Percentiles rank a stretch among this genome's conserved stretches.
phyloP scores from a whole-genome alignment of 2,329 filamentous ascomycete genomes.

The Stagonosporopsis vannaccii region DNA sequence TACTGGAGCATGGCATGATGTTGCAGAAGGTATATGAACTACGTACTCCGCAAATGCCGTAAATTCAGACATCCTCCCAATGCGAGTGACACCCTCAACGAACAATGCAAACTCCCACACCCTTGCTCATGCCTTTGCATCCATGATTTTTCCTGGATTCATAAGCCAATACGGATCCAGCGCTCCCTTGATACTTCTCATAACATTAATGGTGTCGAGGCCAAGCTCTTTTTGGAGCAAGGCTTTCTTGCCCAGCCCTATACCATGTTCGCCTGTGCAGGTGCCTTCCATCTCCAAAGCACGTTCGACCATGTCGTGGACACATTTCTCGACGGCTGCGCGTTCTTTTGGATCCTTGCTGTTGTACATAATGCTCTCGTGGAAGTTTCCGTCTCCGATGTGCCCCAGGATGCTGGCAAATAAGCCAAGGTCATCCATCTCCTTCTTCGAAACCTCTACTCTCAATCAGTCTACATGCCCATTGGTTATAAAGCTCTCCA shows the following conservation, averaged over 20 bases:
- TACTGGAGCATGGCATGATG: not conserved
- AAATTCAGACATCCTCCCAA: conserved; percentile 31
- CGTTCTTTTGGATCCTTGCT: conserved; percentile 71
- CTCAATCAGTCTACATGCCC: conserved; percentile 17
- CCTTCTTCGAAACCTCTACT: conserved; percentile 82
- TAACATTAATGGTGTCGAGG: conserved; percentile 78
- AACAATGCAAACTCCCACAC: not conserved
- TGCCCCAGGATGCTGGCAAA: conserved; percentile 91
- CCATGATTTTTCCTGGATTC: conserved; percentile 93
- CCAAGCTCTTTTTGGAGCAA: conserved; percentile 82
- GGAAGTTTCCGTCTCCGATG: conserved; percentile 94
- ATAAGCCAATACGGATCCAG: conserved; percentile 87
- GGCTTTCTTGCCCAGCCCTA: conserved; percentile 86
- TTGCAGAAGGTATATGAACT: not conserved
- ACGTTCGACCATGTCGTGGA: conserved; percentile 89
- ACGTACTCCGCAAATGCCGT: conserved; percentile 16
- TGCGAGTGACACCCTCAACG: conserved; percentile 17
- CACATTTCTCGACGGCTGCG: conserved; percentile 78
- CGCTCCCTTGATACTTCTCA: conserved; percentile 83
- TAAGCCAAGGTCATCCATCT: conserved; percentile 83
- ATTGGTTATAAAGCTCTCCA: conserved; percentile 28
- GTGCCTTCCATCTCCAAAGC: conserved; percentile 94
- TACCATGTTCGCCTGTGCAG: conserved; percentile 86
- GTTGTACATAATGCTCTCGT: conserved; percentile 90
- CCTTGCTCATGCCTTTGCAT: conserved; percentile 50